Evolutionary conservation across 495 filamentous ascomycete species (phyloP).

Genomic region (Saxispiralis lemnorum): DNA sequence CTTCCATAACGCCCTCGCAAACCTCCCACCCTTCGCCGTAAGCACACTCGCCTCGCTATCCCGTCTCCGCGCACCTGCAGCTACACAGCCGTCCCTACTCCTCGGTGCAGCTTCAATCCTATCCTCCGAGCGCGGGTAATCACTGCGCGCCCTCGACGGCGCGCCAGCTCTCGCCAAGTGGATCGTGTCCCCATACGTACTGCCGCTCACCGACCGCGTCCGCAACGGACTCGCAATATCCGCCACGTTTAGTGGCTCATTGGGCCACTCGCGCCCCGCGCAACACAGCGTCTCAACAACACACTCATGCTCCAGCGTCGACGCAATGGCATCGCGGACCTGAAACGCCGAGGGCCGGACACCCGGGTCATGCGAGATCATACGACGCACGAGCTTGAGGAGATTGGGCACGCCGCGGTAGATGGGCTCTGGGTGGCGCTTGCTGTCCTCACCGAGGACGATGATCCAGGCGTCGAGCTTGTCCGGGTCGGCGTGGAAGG

Average conservation of each 20-base stretch:
- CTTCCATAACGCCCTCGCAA: too few relatives aligned
- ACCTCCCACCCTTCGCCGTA: too few relatives aligned
- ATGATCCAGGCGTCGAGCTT: conserved; percentile 68
- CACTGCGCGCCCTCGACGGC: too few relatives aligned
- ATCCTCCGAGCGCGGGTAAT: too few relatives aligned
- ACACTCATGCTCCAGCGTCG: conserved; percentile 17
- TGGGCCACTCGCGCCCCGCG: conserved; percentile 6
- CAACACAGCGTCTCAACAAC: conserved; percentile 15
- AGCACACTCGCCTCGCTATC: too few relatives aligned
- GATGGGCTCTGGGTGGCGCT: conserved; percentile 10
- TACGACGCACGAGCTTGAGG: conserved; percentile 18
- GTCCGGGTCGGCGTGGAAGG: conserved; percentile 65
- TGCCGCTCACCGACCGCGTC: conserved; percentile 1
- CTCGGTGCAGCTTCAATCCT: too few relatives aligned
- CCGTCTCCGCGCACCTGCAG: too few relatives aligned
- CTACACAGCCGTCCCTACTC: too few relatives aligned
- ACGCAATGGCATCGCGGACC: conserved; percentile 18
- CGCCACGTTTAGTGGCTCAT: not conserved
- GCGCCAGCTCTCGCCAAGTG: too few relatives aligned
- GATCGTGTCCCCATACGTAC: too few relatives aligned
- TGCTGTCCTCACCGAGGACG: conserved; percentile 30
- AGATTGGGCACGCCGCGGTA: conserved; percentile 20
- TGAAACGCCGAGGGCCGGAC: conserved; percentile 19
- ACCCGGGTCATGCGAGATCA: conserved; percentile 19
- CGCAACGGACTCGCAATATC: not conserved